Evolutionary conservation across 2,329 filamentous ascomycete genomes (phyloP), one percentile per base, ranked within the genome.

Genomic region (Aureobasidium sp.): DNA sequence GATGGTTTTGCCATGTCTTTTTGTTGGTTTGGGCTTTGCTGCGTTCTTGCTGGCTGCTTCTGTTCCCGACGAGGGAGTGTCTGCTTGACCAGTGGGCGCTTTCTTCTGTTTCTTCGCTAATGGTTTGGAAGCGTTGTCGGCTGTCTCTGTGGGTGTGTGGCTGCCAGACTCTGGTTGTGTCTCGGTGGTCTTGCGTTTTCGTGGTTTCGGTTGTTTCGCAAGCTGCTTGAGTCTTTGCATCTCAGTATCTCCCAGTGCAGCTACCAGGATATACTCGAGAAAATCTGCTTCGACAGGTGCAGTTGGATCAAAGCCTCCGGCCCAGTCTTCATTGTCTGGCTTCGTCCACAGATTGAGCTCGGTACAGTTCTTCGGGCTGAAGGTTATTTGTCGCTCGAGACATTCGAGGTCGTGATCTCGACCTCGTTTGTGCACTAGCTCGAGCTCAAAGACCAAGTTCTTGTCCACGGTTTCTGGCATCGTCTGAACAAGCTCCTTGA

Each of bases 221-320:
- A 27, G 20, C 22, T 49, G 41, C 20, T 55, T 61, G 27, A 61
- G 27, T 20, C 62, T 17, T 25, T 42, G 25, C 42, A 47, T 5
- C 59, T 56, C 49, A 9, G 29, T 20, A 11, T 22, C 29, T 20
- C 71, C 70, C 2, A 78, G 67, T 1, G 67, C 70, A 44, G 68
- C 66, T 6, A 66, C 61, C 14, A 77, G 65, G 42, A 74, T 66
- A 48, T 70, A 74, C 12, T 68, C 65, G 0, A 74, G 70, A 15
- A 77, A 68, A 44, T 75, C 73, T n/a, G 68, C 70, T 34, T 76
- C 72, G 3, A 77, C 70, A 5, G 67, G 68, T 45, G 70, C 52
- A 0, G 62, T 53, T 2, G 73, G 71, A 52, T 76, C 71, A 37
- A 74, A 76, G 6, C 65, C 66, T 17, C 70, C 67, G 25, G 62